Percentiles rank a stretch among this genome's conserved stretches.
phyloP scores from a whole-genome alignment of 2,329 filamentous ascomycete genomes.

The Fusarium fujikuroi region DNA sequence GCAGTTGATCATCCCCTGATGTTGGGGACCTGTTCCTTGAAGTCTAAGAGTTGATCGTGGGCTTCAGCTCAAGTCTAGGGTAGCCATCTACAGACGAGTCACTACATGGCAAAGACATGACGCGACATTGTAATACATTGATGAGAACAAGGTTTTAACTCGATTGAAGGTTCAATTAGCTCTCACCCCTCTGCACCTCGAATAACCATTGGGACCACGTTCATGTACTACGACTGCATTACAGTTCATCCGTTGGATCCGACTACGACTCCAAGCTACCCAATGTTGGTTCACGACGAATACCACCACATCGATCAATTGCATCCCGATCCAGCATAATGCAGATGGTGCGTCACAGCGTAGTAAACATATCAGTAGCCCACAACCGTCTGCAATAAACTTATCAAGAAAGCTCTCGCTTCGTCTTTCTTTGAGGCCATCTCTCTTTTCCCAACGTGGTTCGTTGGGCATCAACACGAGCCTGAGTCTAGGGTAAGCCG shows the following conservation, averaged over 20 bases:
- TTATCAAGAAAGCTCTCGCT: conserved; percentile 3
- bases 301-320: background rate
- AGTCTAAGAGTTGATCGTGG: background rate
- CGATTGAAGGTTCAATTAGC: background rate
- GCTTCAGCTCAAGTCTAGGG: conserved; percentile 10
- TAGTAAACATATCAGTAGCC: conserved; percentile 5
- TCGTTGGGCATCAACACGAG: conserved; percentile 42
- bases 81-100: background rate
- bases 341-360: conserved; percentile 25
- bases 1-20: background rate
- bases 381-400: conserved; percentile 10
- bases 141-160: background rate
- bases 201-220: conserved; percentile 28
- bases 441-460: background rate
- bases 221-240: conserved; percentile 7
- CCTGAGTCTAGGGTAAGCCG: conserved; percentile 31
- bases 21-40: background rate
- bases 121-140: background rate
- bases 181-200: background rate
- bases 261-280: background rate
- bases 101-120: conserved; percentile 6
- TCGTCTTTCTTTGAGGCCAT: conserved; percentile 20
- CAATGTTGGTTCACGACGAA: conserved; percentile 11
- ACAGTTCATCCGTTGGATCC: conserved; percentile 20
- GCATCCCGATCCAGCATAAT: conserved; percentile 15